phyloP scores from a whole-genome alignment of 1,284 basidiomycete species.

The Xerocomus minutiporus region DNA sequence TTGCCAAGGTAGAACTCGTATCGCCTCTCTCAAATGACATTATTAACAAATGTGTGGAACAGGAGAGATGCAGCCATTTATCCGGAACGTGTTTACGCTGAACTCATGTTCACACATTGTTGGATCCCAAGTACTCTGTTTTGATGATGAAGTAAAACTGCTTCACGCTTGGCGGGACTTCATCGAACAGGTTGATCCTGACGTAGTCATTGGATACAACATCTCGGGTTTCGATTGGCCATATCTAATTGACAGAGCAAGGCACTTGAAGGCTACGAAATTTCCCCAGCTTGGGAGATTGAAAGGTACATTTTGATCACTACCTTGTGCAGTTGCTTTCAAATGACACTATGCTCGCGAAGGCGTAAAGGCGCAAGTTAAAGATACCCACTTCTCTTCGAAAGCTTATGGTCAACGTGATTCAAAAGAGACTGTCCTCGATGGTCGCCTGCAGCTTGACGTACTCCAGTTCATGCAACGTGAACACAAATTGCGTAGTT shows the following conservation, averaged over 20 bases:
- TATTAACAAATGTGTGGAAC: slow-evolving; percentile 5
- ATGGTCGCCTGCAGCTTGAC: slow-evolving; percentile 90
- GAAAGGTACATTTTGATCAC: slow-evolving; percentile 46
- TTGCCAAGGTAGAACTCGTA: slow-evolving; percentile 66
- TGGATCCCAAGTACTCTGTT: slow-evolving; percentile 90
- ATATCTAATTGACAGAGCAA: slow-evolving; percentile 87
- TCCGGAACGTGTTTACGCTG: slow-evolving; percentile 93
- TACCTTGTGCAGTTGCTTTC: not conserved
- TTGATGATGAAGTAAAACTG: slow-evolving; percentile 69
- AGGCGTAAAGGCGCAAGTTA: slow-evolving; percentile 76
- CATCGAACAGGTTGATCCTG: slow-evolving; percentile 83
- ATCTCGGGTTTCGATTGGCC: slow-evolving; percentile 90
- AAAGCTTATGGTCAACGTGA: slow-evolving; percentile 94
- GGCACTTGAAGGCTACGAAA: slow-evolving; percentile 64
- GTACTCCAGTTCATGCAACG: slow-evolving; percentile 94
- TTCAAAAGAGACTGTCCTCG: slow-evolving; percentile 86
- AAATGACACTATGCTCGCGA: slow-evolving; percentile 6
- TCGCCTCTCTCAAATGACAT: not conserved
- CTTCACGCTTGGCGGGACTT: slow-evolving; percentile 82
- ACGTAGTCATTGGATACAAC: slow-evolving; percentile 94
- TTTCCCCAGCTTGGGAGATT: slow-evolving; percentile 82
- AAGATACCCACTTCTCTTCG: slow-evolving; percentile 93
- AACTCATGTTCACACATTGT: slow-evolving; percentile 92
- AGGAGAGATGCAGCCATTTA: slow-evolving; percentile 86
- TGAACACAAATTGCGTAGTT: slow-evolving; percentile 92